These are phyloP conservation scores for Sphaerulina musiva DNA, from an alignment of 2,329 filamentous ascomycete species.

Conservation along the genomic window DNA sequence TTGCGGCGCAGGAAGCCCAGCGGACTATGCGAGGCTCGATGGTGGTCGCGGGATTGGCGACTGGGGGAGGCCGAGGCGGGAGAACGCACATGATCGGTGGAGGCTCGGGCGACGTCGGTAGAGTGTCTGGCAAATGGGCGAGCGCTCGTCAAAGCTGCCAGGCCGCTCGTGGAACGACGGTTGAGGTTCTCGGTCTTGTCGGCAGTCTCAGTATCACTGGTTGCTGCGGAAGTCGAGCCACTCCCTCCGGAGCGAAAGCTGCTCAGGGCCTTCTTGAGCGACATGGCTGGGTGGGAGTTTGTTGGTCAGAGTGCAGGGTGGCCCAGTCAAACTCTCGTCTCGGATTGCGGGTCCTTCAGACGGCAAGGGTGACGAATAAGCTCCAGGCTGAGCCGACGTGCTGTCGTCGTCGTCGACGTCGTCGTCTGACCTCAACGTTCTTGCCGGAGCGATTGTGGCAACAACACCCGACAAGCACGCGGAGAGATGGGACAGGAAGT, in stretches of 20 bases:
- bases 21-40: conserved; percentile 30
- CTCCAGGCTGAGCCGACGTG: not conserved
- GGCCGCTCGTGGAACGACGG: conserved; percentile 20
- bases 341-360: not conserved
- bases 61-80: conserved; percentile 17
- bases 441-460: not conserved
- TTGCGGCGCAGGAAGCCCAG: conserved; percentile 32
- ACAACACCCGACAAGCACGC: not conserved
- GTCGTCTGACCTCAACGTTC: not conserved
- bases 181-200: conserved; percentile 17
- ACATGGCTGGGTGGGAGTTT: conserved; percentile 16
- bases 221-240: conserved; percentile 23
- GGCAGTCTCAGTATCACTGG: conserved; percentile 17
- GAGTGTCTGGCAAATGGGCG: conserved; percentile 18
- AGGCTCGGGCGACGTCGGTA: conserved; percentile 15
- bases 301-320: not conserved
- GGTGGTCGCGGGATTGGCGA: conserved; percentile 25
- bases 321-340: not conserved
- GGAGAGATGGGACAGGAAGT: not conserved
- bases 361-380: not conserved
- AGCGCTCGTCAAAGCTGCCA: conserved; percentile 26
- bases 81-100: conserved; percentile 14
- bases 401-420: not conserved
- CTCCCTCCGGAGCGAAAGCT: conserved; percentile 36
- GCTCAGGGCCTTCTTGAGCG: conserved; percentile 44